Evolutionary conservation across 768 basidiomycete species (phyloP).

Genomic region (Multifurca ochricompacta): DNA sequence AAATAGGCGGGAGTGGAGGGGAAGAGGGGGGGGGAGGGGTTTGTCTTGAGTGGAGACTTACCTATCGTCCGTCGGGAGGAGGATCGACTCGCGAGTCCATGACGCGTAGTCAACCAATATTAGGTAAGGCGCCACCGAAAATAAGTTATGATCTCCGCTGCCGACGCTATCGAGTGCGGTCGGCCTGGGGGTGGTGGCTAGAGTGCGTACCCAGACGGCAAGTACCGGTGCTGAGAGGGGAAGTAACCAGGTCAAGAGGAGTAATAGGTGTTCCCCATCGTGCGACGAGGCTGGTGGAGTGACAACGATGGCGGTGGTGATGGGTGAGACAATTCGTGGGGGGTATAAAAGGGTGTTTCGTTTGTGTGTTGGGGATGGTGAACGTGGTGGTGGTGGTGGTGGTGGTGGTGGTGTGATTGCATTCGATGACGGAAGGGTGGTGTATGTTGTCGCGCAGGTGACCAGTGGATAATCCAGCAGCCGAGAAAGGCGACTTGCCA

Average conservation of each 20-base stretch:
- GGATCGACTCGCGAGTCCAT: slow-evolving; percentile 33
- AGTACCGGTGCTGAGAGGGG: slow-evolving; percentile 72
- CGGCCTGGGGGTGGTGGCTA: slow-evolving; percentile 62
- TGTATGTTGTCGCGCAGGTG: slow-evolving; percentile 43
- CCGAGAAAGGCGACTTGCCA: slow-evolving; percentile 90
- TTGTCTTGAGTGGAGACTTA: background rate
- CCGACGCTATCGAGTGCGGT: slow-evolving; percentile 73
- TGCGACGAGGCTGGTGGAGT: slow-evolving; percentile 21
- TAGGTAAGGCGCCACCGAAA: slow-evolving; percentile 57
- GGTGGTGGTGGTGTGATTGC: background rate
- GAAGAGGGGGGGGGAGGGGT: too few relatives aligned
- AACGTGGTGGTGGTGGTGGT: slow-evolving; percentile 21
- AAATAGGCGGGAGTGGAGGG: too few relatives aligned
- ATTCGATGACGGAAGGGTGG: slow-evolving; percentile 8
- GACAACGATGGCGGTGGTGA: too few relatives aligned
- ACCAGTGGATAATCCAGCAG: slow-evolving; percentile 73
- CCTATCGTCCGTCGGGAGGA: slow-evolving; percentile 27
- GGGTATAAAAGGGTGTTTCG: slow-evolving; percentile 3
- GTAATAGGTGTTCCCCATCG: slow-evolving; percentile 53
- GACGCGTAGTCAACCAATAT: slow-evolving; percentile 55
- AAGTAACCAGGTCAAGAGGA: slow-evolving; percentile 75
- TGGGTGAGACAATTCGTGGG: slow-evolving; percentile 32
- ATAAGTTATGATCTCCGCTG: slow-evolving; percentile 65
- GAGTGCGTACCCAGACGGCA: slow-evolving; percentile 84
- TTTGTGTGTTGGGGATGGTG: slow-evolving; percentile 1